Conservation (phyloP, 2,329 filamentous ascomycete genomes). For the Teratosphaeriaceae sp. region DNA sequence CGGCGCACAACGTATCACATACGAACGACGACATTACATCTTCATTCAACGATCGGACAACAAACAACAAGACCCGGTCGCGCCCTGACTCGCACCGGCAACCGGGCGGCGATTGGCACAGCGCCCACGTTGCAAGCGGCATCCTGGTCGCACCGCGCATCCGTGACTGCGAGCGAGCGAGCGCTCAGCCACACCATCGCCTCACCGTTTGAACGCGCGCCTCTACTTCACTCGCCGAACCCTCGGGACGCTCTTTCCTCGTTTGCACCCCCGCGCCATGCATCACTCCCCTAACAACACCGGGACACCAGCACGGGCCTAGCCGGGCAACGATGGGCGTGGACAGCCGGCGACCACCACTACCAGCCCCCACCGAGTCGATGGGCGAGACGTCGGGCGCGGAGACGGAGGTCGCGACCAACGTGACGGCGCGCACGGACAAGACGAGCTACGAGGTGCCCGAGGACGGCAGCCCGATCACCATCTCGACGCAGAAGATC, state of each 20-base stretch:
- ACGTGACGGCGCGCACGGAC: conserved; percentile 62
- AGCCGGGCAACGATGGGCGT: conserved; percentile 33
- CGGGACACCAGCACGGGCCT: not conserved
- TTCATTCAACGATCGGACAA: not conserved
- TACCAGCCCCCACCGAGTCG: conserved; percentile 72
- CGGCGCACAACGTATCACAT: not conserved
- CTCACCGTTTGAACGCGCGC: conserved; percentile 3
- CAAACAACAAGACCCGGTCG: not conserved
- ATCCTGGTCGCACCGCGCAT: conserved; percentile 1
- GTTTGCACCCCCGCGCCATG: not conserved
- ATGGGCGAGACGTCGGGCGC: conserved; percentile 47
- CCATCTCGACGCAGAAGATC: conserved; percentile 72
- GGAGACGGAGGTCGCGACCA: conserved; percentile 53
- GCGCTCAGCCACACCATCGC: not conserved
- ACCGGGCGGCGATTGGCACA: not conserved
- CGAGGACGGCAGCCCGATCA: conserved; percentile 85
- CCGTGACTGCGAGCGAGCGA: conserved; percentile 1
- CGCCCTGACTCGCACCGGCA: not conserved
- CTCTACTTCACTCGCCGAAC: not conserved
- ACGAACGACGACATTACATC: not conserved
- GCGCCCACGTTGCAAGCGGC: not conserved
- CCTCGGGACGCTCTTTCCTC: no score
- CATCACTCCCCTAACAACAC: not conserved
- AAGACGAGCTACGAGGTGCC: conserved; percentile 71
- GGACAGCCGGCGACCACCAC: conserved; percentile 46